Evolutionary conservation across 1,284 basidiomycete species (phyloP).

Genomic region (Cryptococcus neoformans): DNA sequence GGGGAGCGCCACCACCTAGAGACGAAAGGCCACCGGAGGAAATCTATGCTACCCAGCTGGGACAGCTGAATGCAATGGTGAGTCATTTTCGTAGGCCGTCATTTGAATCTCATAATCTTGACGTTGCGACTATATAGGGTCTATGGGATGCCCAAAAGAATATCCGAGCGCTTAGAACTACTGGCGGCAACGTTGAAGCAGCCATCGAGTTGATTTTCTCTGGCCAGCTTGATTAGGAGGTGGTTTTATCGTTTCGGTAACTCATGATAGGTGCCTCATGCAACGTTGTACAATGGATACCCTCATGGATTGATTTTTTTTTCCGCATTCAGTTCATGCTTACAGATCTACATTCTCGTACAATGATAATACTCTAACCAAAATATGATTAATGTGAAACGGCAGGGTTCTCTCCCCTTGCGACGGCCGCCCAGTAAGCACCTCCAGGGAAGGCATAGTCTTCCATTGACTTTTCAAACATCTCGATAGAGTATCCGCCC

Average conservation of each 20-base stretch:
- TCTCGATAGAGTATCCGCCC: slow-evolving; percentile 52
- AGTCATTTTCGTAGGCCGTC: slow-evolving; percentile 8
- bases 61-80: slow-evolving; percentile 48
- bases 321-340: too few species aligned
- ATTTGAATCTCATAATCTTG: not conserved
- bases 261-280: not conserved
- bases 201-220: slow-evolving; percentile 86
- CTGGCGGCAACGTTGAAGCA: slow-evolving; percentile 81
- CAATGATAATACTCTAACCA: too few species aligned
- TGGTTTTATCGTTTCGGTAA: not conserved
- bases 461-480: slow-evolving; percentile 50
- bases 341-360: too few species aligned
- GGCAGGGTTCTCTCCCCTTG: slow-evolving; percentile 31
- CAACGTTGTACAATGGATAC: not conserved
- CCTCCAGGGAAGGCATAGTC: slow-evolving; percentile 51
- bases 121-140: slow-evolving; percentile 56
- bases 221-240: slow-evolving; percentile 51
- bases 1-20: slow-evolving; percentile 33
- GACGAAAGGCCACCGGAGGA: slow-evolving; percentile 79
- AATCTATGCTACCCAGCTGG: slow-evolving; percentile 77
- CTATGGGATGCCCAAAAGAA: slow-evolving; percentile 84
- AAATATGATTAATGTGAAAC: slow-evolving; percentile 13
- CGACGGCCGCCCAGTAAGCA: slow-evolving; percentile 49
- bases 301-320: too few species aligned
- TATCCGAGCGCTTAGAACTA: slow-evolving; percentile 78